phyloP scores from a whole-genome alignment of 805 yeast species.

The Wickerhamomyces ciferrii region DNA sequence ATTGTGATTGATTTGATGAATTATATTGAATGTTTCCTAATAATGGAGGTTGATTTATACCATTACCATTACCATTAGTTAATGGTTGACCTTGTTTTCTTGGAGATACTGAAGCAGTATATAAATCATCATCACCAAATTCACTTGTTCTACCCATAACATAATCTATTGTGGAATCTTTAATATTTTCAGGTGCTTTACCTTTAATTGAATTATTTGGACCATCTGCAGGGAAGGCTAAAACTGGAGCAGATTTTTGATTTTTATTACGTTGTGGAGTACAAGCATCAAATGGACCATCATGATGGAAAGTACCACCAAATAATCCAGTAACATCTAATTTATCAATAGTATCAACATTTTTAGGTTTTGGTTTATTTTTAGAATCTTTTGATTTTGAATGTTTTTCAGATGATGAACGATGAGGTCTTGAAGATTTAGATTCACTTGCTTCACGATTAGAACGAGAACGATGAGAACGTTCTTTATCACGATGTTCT shows the following conservation, averaged over 20 bases:
- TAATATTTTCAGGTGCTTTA: constrained; percentile 45
- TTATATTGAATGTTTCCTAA: background rate
- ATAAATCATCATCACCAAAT: constrained; percentile 41
- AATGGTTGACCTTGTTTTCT: too few species aligned
- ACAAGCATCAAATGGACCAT: constrained; percentile 98
- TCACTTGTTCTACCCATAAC: constrained; percentile 65
- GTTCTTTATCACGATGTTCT: constrained; percentile 11
- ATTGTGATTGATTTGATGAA: constrained; percentile 10
- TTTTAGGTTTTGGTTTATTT: constrained; percentile 49
- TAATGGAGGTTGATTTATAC: constrained; percentile 3
- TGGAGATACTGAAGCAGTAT: constrained; percentile 14
- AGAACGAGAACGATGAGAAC: constrained; percentile 1
- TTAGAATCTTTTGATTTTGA: constrained; percentile 28
- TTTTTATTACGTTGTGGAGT: constrained; percentile 91
- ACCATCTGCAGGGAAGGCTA: constrained; percentile 94
- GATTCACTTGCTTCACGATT: background rate
- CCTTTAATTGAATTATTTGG: constrained; percentile 86
- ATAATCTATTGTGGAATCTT: constrained; percentile 60
- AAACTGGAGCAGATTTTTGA: constrained; percentile 77
- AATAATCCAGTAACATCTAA: constrained; percentile 93
- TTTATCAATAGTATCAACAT: constrained; percentile 90
- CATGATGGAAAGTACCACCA: constrained; percentile 96
- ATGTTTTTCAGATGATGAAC: constrained; percentile 6
- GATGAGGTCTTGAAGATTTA: constrained; percentile 12
- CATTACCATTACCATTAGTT: too few species aligned